phyloP scores from a whole-genome alignment of 192 early-diverging fungal genomes.

The Backusella westeae region DNA sequence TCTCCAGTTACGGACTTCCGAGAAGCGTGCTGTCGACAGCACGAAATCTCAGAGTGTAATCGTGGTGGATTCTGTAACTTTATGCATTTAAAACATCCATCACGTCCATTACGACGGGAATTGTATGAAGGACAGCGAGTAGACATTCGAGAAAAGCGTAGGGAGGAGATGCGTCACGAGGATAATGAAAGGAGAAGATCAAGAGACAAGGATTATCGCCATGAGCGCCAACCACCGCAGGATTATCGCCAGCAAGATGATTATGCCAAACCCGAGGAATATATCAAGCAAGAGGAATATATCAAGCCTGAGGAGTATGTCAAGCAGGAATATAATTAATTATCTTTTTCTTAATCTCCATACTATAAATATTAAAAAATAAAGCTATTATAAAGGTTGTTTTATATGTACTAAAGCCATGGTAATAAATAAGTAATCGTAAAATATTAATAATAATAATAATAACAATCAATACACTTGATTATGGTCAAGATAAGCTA shows the following conservation, averaged over 20 bases:
- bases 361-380: background rate
- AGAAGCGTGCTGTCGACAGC: constrained; percentile 97
- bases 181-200: constrained; percentile 18
- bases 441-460: background rate
- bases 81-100: constrained; percentile 94
- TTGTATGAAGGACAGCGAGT: constrained; percentile 77
- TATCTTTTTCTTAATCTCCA: background rate
- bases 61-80: constrained; percentile 98
- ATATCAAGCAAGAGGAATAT: background rate
- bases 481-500: background rate
- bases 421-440: background rate
- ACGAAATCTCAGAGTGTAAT: constrained; percentile 93
- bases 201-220: constrained; percentile 7
- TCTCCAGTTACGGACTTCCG: constrained; percentile 97
- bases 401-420: background rate
- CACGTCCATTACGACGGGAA: constrained; percentile 74
- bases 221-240: background rate
- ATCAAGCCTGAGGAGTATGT: background rate
- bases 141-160: constrained; percentile 49
- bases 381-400: background rate
- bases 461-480: background rate
- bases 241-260: background rate
- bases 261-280: background rate
- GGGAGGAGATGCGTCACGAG: constrained; percentile 33
- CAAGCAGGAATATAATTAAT: background rate